Evolutionary conservation across 768 basidiomycete species (phyloP).

Genomic region (Pholiota microspora): DNA sequence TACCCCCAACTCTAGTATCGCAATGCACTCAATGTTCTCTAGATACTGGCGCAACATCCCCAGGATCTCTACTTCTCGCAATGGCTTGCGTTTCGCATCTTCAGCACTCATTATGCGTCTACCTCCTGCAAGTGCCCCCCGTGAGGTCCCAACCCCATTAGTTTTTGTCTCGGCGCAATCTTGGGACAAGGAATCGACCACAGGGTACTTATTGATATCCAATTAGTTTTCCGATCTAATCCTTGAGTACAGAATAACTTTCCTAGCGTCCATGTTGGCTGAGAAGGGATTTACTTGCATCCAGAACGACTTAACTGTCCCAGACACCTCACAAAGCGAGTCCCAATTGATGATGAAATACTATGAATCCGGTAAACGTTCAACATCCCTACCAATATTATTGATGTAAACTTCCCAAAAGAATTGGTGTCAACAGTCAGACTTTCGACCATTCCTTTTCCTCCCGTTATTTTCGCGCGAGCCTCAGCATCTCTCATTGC

Average conservation of each 20-base stretch:
- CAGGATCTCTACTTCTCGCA: conserved; percentile 1
- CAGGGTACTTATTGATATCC: conserved; percentile 28
- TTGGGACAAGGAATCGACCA: conserved; percentile 39
- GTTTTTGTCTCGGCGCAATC: conserved; percentile 48
- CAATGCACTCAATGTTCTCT: conserved; percentile 13
- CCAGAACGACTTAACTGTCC: conserved; percentile 37
- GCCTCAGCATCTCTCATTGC: conserved; percentile 51
- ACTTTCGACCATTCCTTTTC: conserved; percentile 46
- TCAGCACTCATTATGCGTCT: conserved; percentile 34
- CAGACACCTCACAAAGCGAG: conserved; percentile 16
- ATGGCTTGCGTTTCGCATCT: conserved; percentile 14
- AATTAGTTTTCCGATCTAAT: neutral
- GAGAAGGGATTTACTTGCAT: conserved; percentile 50
- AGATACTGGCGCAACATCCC: conserved; percentile 9
- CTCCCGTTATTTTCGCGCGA: conserved; percentile 56
- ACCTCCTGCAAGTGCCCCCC: conserved; percentile 39
- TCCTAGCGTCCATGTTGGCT: conserved; percentile 38
- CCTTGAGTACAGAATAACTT: conserved; percentile 28
- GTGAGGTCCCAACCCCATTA: conserved; percentile 51
- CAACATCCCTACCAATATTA: neutral
- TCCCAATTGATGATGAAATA: conserved; percentile 34
- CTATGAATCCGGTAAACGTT: conserved; percentile 38
- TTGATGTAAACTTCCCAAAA: conserved; percentile 16
- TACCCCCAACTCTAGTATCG: neutral
- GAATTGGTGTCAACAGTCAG: conserved; percentile 43